phyloP scores from a whole-genome alignment of 176 grass and related monocot genomes.

The Avena insularis region DNA sequence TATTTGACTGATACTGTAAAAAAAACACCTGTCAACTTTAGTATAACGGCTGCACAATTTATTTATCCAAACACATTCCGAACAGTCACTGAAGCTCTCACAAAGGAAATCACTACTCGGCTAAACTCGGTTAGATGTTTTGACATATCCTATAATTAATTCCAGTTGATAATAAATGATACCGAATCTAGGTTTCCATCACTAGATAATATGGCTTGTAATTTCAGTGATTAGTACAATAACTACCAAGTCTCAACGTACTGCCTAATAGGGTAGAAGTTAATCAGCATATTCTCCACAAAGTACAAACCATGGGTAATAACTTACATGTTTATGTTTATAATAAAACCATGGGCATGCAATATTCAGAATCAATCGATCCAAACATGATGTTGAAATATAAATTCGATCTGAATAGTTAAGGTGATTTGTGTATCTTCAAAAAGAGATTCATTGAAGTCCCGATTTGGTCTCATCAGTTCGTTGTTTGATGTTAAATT shows the following conservation, averaged over 20 bases:
- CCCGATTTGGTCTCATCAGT: slow-evolving; percentile 30
- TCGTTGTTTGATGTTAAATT: slow-evolving; percentile 48
- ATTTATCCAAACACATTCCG: slow-evolving; percentile 17
- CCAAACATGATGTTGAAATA: slow-evolving; percentile 20
- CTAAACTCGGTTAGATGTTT: slow-evolving; percentile 6
- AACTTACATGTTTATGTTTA: slow-evolving; percentile 15
- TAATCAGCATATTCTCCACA: slow-evolving; percentile 21
- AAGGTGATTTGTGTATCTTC: slow-evolving; percentile 47
- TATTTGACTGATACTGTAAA: slow-evolving; percentile 11
- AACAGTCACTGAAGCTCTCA: not conserved
- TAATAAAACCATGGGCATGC: not conserved
- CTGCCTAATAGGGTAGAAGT: not conserved
- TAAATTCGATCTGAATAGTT: slow-evolving; percentile 27
- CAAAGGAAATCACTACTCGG: slow-evolving; percentile 2
- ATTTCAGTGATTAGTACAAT: slow-evolving; percentile 20
- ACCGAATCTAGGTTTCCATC: not conserved
- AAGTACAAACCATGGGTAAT: slow-evolving; percentile 2
- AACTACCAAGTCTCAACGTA: slow-evolving; percentile 6
- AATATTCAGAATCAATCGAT: slow-evolving; percentile 22
- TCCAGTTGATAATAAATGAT: not conserved
- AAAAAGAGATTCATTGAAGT: slow-evolving; percentile 44
- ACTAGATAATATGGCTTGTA: not conserved
- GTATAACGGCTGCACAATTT: not conserved
- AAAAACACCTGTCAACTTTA: not conserved
- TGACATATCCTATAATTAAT: not conserved